Conservation (phyloP, 2,329 filamentous ascomycete species). For the Thielaviopsis ethacetica region DNA sequence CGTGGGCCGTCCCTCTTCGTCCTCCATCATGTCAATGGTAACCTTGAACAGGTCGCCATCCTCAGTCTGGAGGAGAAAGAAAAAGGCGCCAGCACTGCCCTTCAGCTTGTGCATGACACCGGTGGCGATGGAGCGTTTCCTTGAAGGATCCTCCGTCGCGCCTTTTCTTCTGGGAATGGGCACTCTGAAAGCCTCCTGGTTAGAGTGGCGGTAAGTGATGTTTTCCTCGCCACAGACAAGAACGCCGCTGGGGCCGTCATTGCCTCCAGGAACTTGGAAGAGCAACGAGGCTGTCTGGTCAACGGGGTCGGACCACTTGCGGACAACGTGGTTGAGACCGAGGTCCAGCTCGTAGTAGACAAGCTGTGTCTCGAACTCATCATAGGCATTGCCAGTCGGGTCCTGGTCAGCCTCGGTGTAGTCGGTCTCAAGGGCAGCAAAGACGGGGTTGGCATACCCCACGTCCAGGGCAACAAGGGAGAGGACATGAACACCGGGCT, state of each 20-base stretch:
- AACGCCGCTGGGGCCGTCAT: constrained; percentile 85
- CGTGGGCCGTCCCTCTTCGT: constrained; percentile 59
- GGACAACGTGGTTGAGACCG: constrained; percentile 89
- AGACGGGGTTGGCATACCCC: constrained; percentile 92
- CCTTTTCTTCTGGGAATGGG: constrained; percentile 77
- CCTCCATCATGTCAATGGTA: constrained; percentile 77
- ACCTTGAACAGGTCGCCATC: constrained; percentile 98
- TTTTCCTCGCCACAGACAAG: constrained; percentile 88
- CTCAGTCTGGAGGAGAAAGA: constrained; percentile 89
- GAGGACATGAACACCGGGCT: constrained; percentile 78
- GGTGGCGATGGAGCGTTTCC: constrained; percentile 72
- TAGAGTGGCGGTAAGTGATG: constrained; percentile 93
- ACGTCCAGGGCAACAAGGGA: constrained; percentile 81
- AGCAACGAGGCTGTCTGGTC: constrained; percentile 78
- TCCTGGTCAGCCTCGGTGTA: constrained; percentile 88
- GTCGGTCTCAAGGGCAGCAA: constrained; percentile 86
- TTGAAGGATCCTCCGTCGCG: constrained; percentile 76
- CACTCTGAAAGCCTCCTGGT: constrained; percentile 76
- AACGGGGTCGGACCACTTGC: constrained; percentile 89
- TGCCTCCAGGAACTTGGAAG: constrained; percentile 89
- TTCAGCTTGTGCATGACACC: constrained; percentile 98
- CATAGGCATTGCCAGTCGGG: constrained; percentile 63
- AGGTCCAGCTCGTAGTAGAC: constrained; percentile 97
- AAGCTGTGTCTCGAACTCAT: constrained; percentile 73
- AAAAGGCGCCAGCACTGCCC: constrained; percentile 68